These are phyloP conservation scores for Cardamine resedifolia DNA, from an alignment of 345 rosid genomes.

Conservation along the genomic window DNA sequence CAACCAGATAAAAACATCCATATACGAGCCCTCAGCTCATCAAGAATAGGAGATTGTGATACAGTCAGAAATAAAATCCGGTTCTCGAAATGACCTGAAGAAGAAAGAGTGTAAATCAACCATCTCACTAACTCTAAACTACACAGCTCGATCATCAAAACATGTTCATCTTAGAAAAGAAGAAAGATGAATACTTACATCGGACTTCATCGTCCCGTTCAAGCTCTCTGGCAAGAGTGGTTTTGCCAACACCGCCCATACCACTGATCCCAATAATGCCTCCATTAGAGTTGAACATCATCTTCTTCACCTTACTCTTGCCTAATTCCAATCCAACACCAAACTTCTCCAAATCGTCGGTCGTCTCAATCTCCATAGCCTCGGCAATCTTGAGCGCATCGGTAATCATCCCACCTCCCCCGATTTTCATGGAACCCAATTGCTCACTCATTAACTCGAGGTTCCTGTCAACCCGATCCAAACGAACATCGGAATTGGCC, in stretches of 20 bases:
- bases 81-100: constrained; percentile 52
- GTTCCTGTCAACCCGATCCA: constrained; percentile 52
- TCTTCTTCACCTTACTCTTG: constrained; percentile 70
- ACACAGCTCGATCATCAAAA: neutral
- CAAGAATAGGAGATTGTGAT: constrained; percentile 78
- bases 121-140: neutral
- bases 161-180: neutral
- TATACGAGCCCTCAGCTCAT: constrained; percentile 47
- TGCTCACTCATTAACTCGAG: constrained; percentile 47
- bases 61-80: constrained; percentile 70
- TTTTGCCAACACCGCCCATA: constrained; percentile 89
- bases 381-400: constrained; percentile 58
- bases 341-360: constrained; percentile 34
- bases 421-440: constrained; percentile 62
- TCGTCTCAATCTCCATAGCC: constrained; percentile 43
- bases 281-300: constrained; percentile 49
- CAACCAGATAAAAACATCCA: constrained; percentile 45
- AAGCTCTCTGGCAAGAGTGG: constrained; percentile 75
- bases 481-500: constrained; percentile 43
- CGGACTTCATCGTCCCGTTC: constrained; percentile 58
- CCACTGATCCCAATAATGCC: constrained; percentile 65
- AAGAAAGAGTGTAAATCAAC: neutral
- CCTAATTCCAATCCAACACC: constrained; percentile 62
- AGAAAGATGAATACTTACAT: constrained; percentile 44
- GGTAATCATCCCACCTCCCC: constrained; percentile 59